phyloP scores from a whole-genome alignment of 2,329 filamentous ascomycete genomes.

The Monilinia polystroma region DNA sequence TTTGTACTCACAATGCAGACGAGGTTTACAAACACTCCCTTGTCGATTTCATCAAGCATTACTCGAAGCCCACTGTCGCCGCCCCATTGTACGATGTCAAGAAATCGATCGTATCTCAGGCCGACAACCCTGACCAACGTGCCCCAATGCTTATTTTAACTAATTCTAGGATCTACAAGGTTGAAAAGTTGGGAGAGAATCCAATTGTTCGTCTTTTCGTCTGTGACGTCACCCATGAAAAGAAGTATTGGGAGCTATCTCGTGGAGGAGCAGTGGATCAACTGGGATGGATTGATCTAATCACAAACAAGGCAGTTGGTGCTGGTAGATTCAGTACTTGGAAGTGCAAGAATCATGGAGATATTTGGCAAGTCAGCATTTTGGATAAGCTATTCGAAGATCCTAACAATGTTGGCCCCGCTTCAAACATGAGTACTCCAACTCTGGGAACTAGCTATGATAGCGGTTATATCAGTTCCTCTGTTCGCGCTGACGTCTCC shows the following conservation, averaged over 20 bases:
- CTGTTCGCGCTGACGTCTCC: neutral
- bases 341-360: slow-evolving; percentile 6
- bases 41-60: neutral
- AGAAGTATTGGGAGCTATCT: slow-evolving; percentile 9
- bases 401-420: neutral
- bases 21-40: neutral
- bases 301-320: neutral
- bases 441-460: neutral
- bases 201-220: neutral
- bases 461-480: slow-evolving; percentile 1
- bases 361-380: neutral
- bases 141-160: slow-evolving; percentile 9
- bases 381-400: slow-evolving; percentile 5
- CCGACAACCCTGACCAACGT: neutral
- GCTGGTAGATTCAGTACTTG: neutral
- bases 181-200: slow-evolving; percentile 1
- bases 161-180: neutral
- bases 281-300: neutral
- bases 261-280: neutral
- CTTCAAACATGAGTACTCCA: neutral
- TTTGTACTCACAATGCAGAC: neutral
- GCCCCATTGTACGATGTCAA: neutral
- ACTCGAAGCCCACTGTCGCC: neutral
- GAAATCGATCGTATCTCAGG: neutral
- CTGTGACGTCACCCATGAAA: neutral